Conservation (phyloP, 2,329 filamentous ascomycete species). For the Alternaria brassicicola region DNA sequence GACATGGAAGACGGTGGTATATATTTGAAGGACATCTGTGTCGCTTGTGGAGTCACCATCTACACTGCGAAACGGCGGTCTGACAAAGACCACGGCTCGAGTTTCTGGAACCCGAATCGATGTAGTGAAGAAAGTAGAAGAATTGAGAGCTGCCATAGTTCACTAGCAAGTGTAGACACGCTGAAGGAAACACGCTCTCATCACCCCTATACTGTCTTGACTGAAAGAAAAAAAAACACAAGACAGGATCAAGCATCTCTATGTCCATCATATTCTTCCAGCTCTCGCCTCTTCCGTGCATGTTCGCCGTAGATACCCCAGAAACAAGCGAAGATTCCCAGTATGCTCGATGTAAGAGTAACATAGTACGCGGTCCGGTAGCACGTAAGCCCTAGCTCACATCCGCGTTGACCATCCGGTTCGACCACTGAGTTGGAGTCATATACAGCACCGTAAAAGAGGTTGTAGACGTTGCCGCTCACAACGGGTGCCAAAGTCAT, state of each 20-base stretch:
- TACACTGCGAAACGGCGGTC: not conserved
- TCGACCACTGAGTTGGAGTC: slow-evolving; percentile 77
- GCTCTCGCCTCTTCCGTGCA: slow-evolving; percentile 36
- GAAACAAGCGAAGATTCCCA: slow-evolving; percentile 72
- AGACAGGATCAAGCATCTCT: slow-evolving; percentile 32
- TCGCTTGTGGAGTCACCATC: not conserved
- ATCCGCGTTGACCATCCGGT: slow-evolving; percentile 72
- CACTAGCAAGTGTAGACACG: not conserved
- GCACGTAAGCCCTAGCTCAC: slow-evolving; percentile 77
- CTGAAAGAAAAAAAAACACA: not conserved
- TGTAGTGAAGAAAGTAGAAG: no score
- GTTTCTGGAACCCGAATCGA: no score
- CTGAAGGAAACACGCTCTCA: not conserved
- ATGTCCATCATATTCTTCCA: slow-evolving; percentile 41
- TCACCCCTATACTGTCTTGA: not conserved
- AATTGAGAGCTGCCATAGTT: not conserved
- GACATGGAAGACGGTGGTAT: not conserved
- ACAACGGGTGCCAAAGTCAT: slow-evolving; percentile 90
- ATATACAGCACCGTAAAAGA: slow-evolving; percentile 84
- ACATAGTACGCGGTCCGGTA: slow-evolving; percentile 82
- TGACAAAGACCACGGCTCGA: not conserved
- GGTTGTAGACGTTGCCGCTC: slow-evolving; percentile 89
- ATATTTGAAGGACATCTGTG: not conserved
- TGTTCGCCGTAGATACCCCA: slow-evolving; percentile 71
- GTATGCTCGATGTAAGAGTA: slow-evolving; percentile 73